Evolutionary conservation across 2,329 filamentous ascomycete genomes (phyloP).

Genomic region (Parafenestella ontariensis): DNA sequence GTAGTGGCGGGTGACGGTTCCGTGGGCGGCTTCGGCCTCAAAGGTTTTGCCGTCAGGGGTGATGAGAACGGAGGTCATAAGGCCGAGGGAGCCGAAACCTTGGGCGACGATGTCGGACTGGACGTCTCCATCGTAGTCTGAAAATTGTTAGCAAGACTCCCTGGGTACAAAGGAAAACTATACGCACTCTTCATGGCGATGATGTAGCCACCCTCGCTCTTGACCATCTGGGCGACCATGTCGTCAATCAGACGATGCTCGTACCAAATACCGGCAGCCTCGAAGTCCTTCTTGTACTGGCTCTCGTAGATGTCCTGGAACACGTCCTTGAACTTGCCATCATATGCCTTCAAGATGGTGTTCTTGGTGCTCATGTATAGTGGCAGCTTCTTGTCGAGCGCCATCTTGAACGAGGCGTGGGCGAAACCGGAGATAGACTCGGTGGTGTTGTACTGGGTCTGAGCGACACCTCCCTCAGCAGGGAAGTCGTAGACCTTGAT

Average conservation of each 20-base stretch:
- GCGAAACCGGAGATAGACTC: conserved; percentile 95
- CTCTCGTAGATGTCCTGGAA: conserved; percentile 96
- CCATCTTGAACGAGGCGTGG: conserved; percentile 95
- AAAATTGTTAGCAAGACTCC: conserved; percentile 21
- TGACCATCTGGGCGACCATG: conserved; percentile 99
- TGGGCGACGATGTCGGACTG: conserved; percentile 98
- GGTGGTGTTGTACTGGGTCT: conserved; percentile 98
- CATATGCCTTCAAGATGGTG: conserved; percentile 99
- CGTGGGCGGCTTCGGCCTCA: conserved; percentile 97
- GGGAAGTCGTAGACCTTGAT: conserved; percentile 93
- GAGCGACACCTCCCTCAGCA: conserved; percentile 82
- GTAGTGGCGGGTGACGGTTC: conserved; percentile 97
- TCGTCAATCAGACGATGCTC: conserved; percentile 99
- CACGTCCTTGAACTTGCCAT: conserved; percentile 98
- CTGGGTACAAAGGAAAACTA: neutral
- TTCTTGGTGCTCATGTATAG: conserved; percentile 99
- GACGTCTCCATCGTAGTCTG: conserved; percentile 98
- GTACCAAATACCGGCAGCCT: conserved; percentile 95
- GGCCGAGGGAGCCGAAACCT: conserved; percentile 95
- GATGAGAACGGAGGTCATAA: conserved; percentile 98
- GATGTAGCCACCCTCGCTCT: conserved; percentile 94
- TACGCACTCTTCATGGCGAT: conserved; percentile 92
- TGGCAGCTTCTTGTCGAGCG: conserved; percentile 84
- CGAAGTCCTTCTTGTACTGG: conserved; percentile 86
- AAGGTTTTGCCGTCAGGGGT: conserved; percentile 97